A percentile compares a stretch with the other conserved stretches of the same genome.
phyloP scores from a whole-genome alignment of 257 asterid species.

The Haberlea rhodopensis region DNA sequence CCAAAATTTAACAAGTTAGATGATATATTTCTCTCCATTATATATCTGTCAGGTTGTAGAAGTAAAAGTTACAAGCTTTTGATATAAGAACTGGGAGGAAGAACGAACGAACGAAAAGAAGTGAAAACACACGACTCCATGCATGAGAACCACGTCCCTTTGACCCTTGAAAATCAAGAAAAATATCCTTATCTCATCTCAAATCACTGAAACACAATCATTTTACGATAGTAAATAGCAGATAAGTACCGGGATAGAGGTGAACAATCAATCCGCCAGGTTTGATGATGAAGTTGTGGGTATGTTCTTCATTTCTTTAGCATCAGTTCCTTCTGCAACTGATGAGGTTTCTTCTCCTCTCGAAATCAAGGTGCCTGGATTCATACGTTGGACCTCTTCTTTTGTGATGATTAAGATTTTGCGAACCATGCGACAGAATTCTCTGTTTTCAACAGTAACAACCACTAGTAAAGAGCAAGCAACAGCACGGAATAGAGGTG shows the following conservation, averaged over 20 bases:
- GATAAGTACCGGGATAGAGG: constrained; percentile 25
- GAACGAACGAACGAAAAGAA: too few relatives aligned
- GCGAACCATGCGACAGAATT: constrained; percentile 85
- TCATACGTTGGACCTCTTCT: constrained; percentile 86
- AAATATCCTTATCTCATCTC: not conserved
- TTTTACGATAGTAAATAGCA: not conserved
- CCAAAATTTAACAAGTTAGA: constrained; percentile 31
- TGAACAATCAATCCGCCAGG: constrained; percentile 46
- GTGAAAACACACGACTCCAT: too few relatives aligned
- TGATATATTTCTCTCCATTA: constrained; percentile 17
- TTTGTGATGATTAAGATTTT: constrained; percentile 77
- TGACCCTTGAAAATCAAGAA: not conserved
- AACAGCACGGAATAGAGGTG: constrained; percentile 1
- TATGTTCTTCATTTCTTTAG: constrained; percentile 58
- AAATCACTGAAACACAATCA: too few relatives aligned
- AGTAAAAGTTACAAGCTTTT: constrained; percentile 10
- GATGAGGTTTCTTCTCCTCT: constrained; percentile 72
- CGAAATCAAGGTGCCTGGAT: constrained; percentile 63
- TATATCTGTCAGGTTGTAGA: too few relatives aligned
- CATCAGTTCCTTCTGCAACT: constrained; percentile 61
- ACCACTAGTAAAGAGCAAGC: constrained; percentile 4
- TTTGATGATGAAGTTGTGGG: constrained; percentile 48
- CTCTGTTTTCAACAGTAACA: constrained; percentile 43
- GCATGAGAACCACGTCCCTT: not conserved
- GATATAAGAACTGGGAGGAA: not conserved